A percentile compares a stretch with the other conserved stretches of the same genome.
Conservation (phyloP, 345 rosid genomes). For the Ailanthus altissimus region DNA sequence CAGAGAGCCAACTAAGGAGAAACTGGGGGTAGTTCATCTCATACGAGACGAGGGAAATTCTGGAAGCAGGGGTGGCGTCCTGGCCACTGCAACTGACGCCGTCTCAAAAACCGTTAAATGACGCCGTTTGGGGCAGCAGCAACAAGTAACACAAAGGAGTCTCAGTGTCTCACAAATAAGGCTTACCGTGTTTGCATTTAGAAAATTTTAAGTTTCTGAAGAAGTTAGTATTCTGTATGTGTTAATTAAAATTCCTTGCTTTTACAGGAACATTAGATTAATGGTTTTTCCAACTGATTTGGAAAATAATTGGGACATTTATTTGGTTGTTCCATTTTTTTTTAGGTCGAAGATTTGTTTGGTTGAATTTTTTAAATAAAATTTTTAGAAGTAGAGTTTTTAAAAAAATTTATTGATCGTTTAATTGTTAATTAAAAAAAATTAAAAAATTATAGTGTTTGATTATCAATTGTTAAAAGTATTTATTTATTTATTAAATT, state of each 20-base stretch:
- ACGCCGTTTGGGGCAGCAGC: conserved; percentile 27
- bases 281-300: no score
- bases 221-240: not conserved
- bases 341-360: no score
- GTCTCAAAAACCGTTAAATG: conserved; percentile 31
- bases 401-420: no score
- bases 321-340: not conserved
- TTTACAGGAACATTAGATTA: no score
- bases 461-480: no score
- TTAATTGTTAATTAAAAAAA: no score
- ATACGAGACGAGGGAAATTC: conserved; percentile 16
- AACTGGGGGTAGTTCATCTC: conserved; percentile 44
- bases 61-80: conserved; percentile 11
- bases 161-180: not conserved
- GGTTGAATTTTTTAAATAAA: no score
- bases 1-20: conserved; percentile 28
- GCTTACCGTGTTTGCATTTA: not conserved
- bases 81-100: conserved; percentile 31
- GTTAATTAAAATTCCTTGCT: not conserved
- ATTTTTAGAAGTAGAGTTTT: no score
- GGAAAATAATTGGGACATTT: no score
- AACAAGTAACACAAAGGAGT: conserved; percentile 17
- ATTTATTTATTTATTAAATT: no score
- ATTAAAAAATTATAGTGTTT: no score
- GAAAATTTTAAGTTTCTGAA: not conserved